Evolutionary conservation across 2,329 filamentous ascomycete genomes (phyloP), one percentile per base, ranked within the genome.

Genomic region (Exophiala alcalophila): DNA sequence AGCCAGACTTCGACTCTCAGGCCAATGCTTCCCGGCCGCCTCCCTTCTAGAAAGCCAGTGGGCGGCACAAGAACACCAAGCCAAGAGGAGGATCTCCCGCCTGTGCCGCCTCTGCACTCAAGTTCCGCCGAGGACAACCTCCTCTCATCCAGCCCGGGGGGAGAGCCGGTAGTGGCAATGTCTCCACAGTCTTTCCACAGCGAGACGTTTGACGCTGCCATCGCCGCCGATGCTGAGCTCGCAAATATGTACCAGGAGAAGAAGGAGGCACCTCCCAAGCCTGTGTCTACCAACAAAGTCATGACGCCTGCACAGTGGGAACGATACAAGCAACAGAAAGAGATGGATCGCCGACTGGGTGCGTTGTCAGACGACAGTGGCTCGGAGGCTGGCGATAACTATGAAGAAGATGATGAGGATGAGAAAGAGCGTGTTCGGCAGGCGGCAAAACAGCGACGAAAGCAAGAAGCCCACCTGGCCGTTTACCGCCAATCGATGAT

Each of bases 401-500:
- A 81, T 47, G 82, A 86, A 31, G 83, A 87, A 31, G 82, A 86
- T 33, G 83, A 87, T 31, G 84, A 90, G 28, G 87, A 94, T 55
- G 88, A 94, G 51, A 63, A 75, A 0, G 87, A 94, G 58, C 86
- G 85, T 59, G 79, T 80, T 19, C 83, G 75, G 59, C 76, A 86
- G 59, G 74, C 84, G 32, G 80, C 83, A 12, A 85, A 82, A 61
- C 86, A 92, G 61, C 76, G 89, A 51, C 79, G 81, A 57, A 92
- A 90, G 70, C 89, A 95, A 61, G 87, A 94, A 64, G 89, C 89
- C 9, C 87, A 92, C 61, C 83, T 95, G 72, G 77, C 87, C 1
- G 83, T 94, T 2, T 94, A 94, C 63, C 80, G 89, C 44, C 89
- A 95, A 63, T 86, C 92, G 65, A 95, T 94, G 89, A 94, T 91